phyloP scores from a whole-genome alignment of 148 eudicot genomes.

The Pharnaceum exiguum region DNA sequence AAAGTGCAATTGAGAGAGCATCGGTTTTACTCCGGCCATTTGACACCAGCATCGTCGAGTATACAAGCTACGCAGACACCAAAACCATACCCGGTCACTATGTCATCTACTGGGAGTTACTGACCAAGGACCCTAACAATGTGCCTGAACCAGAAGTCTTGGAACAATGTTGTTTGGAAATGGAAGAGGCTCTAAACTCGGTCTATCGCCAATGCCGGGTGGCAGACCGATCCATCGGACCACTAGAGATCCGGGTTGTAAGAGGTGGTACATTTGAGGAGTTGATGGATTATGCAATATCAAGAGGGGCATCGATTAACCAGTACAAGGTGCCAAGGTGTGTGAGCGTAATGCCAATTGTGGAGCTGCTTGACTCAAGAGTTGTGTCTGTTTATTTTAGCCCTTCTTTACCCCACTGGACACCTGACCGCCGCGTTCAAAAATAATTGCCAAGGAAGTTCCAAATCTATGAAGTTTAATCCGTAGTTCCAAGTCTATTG shows the following conservation, averaged over 20 bases:
- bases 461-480: slow-evolving; percentile 1
- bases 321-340: slow-evolving; percentile 66
- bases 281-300: slow-evolving; percentile 59
- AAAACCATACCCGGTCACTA: slow-evolving; percentile 54
- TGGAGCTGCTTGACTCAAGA: slow-evolving; percentile 41
- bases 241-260: slow-evolving; percentile 56
- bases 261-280: slow-evolving; percentile 56
- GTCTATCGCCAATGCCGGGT: slow-evolving; percentile 55
- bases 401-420: slow-evolving; percentile 45
- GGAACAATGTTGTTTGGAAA: slow-evolving; percentile 39
- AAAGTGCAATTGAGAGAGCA: slow-evolving; percentile 37
- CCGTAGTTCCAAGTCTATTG: too few species aligned
- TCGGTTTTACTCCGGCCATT: slow-evolving; percentile 24
- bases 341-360: slow-evolving; percentile 38
- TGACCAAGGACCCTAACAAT: slow-evolving; percentile 14
- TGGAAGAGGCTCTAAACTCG: slow-evolving; percentile 52
- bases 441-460: not conserved
- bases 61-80: slow-evolving; percentile 55
- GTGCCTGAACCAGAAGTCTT: slow-evolving; percentile 25
- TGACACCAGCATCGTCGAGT: slow-evolving; percentile 37
- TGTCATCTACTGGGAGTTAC: slow-evolving; percentile 49
- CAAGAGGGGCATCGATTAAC: slow-evolving; percentile 48
- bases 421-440: slow-evolving; percentile 21
- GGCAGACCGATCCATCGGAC: slow-evolving; percentile 44
- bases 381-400: slow-evolving; percentile 46